Evolutionary conservation across 257 asterid genomes (phyloP).

Genomic region (Rubia yunnanensis): DNA sequence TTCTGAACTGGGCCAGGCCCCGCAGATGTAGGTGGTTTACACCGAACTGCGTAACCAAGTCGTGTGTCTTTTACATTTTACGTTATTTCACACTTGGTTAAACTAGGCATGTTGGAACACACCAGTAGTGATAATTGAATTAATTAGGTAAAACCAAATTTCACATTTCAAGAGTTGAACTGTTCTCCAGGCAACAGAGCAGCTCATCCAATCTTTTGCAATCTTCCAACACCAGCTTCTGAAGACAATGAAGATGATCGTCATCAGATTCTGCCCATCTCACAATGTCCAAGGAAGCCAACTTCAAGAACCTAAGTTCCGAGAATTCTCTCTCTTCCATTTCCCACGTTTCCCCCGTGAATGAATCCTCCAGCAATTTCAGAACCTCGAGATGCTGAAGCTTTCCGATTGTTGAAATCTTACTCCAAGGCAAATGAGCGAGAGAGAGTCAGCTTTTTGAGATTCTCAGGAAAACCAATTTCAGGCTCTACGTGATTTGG

Average conservation of each 20-base stretch:
- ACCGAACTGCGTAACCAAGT: no score
- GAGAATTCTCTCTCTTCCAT: slow-evolving; percentile 7
- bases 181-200: neutral
- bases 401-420: slow-evolving; percentile 2
- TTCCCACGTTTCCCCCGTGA: slow-evolving; percentile 12
- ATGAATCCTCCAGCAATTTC: neutral
- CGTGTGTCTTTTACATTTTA: no score
- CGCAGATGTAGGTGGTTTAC: no score
- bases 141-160: no score
- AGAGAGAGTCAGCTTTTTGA: neutral
- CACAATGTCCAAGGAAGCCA: neutral
- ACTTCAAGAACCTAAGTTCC: slow-evolving; percentile 10
- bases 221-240: neutral
- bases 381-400: slow-evolving; percentile 10
- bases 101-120: no score
- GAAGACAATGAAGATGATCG: neutral
- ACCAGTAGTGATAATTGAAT: no score
- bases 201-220: neutral
- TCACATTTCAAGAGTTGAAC: slow-evolving; percentile 2
- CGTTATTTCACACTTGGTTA: no score
- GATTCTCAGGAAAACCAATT: neutral
- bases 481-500: neutral
- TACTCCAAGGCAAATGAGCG: neutral
- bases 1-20: no score
- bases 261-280: slow-evolving; percentile 5